Evolutionary conservation across 2,329 filamentous ascomycete species (phyloP), one percentile per base, ranked within the genome.

Genomic region (Talaromyces sp.): DNA sequence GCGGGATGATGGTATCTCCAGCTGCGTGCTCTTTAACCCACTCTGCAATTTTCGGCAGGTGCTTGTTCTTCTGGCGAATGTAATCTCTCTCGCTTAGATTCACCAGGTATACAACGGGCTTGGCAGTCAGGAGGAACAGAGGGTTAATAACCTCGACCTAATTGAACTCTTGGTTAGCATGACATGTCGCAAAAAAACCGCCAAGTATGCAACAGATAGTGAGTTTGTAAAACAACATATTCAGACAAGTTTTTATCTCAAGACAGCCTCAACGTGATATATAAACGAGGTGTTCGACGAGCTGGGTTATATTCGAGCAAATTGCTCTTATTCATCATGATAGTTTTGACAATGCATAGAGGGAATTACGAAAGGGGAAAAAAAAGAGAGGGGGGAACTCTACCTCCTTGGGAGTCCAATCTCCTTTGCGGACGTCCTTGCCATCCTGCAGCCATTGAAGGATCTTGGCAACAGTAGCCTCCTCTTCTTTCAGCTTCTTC

Each of bases 61-160:
- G 88, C 88, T 99, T 99, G 87, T 99, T 99, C 89, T 98, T 99
- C 83, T 98, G 95, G 73, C 95, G 90, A 73, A 97, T 89, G 78
- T 93, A 99, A 79, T 99, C 95, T 79, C 88, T 93, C 82, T 99
- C 96, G 65, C 92, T 96, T 65, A 99, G 82, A 82, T 99, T 99
- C 81, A 98, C 91, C 51, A 99, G 85, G 82, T 92, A 98, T 68
- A 99, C 94, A 62, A 97, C 93, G 3, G 95, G 94, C 82, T 99
- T 99, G 67, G 96, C 95, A 42, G 92, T 92, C 63, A 99, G 86
- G 63, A 99, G 89, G 81, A 96, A 90, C 30, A 99, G 87, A 71
- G 93, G 91, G 83, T 99, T 99, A 81, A 99, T 98, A 69, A 92
- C 87, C 80, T 99, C 95, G 76, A 99, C 89, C 95, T 99, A 69